These are phyloP conservation scores for Colletotrichum ledebouriae DNA, from an alignment of 2,329 filamentous ascomycete genomes.

Conservation along the genomic window DNA sequence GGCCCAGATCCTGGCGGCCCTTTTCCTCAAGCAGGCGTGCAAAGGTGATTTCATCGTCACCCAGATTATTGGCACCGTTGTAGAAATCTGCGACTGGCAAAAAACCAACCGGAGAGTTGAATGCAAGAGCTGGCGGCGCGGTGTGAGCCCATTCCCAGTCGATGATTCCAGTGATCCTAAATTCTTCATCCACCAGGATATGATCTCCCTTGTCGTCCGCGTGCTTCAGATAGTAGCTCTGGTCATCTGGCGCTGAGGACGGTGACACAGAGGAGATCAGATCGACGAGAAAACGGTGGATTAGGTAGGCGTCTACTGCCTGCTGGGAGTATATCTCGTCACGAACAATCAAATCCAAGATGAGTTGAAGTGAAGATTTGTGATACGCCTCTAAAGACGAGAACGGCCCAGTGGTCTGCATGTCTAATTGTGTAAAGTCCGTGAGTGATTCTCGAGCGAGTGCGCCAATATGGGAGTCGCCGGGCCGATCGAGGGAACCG, in stretches of 20 bases:
- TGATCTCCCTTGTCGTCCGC: constrained; percentile 64
- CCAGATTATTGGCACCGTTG: too few relatives aligned
- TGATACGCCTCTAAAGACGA: constrained; percentile 54
- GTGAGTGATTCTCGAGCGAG: constrained; percentile 56
- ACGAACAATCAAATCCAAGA: constrained; percentile 53
- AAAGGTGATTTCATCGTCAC: too few relatives aligned
- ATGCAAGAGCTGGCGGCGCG: too few relatives aligned
- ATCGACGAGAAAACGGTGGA: too few relatives aligned
- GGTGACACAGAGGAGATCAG: constrained; percentile 24
- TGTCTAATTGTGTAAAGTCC: constrained; percentile 48
- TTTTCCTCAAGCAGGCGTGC: too few relatives aligned
- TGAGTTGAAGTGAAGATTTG: constrained; percentile 50
- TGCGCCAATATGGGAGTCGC: constrained; percentile 48
- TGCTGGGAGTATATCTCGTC: constrained; percentile 47
- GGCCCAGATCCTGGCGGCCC: too few relatives aligned
- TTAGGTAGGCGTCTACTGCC: too few relatives aligned
- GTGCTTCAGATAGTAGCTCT: constrained; percentile 60
- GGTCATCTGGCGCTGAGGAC: constrained; percentile 44
- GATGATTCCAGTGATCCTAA: constrained; percentile 53
- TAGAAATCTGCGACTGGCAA: constrained; percentile 45
- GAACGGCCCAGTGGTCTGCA: constrained; percentile 52
- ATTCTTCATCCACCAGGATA: constrained; percentile 60
- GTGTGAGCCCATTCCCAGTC: too few relatives aligned
- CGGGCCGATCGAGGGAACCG: constrained; percentile 52
- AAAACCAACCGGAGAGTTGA: too few relatives aligned